Evolutionary conservation across 257 asterid species (phyloP), one percentile per base, ranked within the genome.

Genomic region (Nicotiana benthamiana): DNA sequence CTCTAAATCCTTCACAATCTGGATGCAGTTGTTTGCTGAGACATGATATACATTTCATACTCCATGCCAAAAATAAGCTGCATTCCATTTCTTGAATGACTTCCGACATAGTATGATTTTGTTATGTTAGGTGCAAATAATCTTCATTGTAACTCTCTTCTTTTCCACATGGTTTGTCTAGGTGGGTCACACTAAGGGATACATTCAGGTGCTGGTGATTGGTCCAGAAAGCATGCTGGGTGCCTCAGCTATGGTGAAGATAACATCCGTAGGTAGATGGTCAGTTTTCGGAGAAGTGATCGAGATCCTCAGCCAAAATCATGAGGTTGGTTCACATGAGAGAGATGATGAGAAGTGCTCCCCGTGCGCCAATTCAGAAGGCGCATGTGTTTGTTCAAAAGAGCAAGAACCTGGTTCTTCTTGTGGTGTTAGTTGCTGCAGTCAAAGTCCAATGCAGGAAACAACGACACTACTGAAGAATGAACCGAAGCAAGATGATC

Each of bases 121-220:
- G 77, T n/a, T 54, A 24, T 48, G 61, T 24, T 48, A 46, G 1
- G 26, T 48, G 78, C 78, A 74, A 46, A 74, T 48, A 24, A 24
- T n/a, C 61, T 24, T 43, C 36, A 43, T 46, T 17, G n/a, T n/a
- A 74, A 74, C 17, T 65, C 27, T 26, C n/a, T 6, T 65, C 5
- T 48, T 26, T 43, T 36, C 85, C 56, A 46, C 54, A 74, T 70
- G 77, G 75, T 82, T 13, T 86, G 76, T 83, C 17, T 86, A 95
- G 99, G 98, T 94, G 87, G 97, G 99, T 77, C 99, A 95, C 91
- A 95, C 99, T 0, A 95, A 95, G 87, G 98, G 97, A 81, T 95
- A 95, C 83, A 87, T 95, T 81, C 99, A 95, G 84, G 98, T 95
- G 53, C 93, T 95, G 54, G 97, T 95, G 75, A 85, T 82, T 79